Evolutionary conservation across 768 basidiomycete species (phyloP), one percentile per base, ranked within the genome.

Genomic region (Boletus vinaceobasis): DNA sequence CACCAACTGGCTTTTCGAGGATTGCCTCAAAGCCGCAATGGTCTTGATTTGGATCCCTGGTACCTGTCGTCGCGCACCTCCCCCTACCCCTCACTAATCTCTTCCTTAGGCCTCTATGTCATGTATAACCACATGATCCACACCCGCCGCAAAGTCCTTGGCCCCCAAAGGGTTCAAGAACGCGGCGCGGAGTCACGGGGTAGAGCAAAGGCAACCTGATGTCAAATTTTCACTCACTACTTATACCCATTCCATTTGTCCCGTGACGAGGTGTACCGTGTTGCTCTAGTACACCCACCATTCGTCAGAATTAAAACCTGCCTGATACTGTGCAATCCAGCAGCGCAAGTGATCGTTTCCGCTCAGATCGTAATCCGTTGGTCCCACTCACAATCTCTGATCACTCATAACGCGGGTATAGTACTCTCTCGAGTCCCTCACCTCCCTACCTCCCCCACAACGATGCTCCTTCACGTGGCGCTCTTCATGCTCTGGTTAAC

Each of bases 21-120:
- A 91, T 58, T 82, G 81, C 57, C 59, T 78, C 55, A 80, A 86
- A 10, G 79, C 78, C 1, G 68, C 68, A 1, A 71, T 94, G 60
- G 91, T 95, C 71, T 53, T 80, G 13, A 76, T 85, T 35, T 98
- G 96, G 95, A 93, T 91, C 82, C 93, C 93, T 43, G 84, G 95
- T 96, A 65, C 63, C 79, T 75, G 2, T 26, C 5, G 10, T 45
- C 26, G 17, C 50, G 9, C 36, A 40, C 6, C 1, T 8, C 10
- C 5, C 8, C 14, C 10, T 1, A 0, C 23, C 29, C 33, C n/a
- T n/a, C 8, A 6, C 26, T 55, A 0, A 47, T 26, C 14, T 26
- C 45, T 42, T 15, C 5, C 48, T 7, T 8, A 80, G 80, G 76
- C 10, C 69, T 84, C 44, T 83, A 79, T 62, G 70, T 80, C 58